These are phyloP conservation scores for Borealophlyctis nickersoniae DNA, from an alignment of 192 early-diverging fungal species.

Conservation along the genomic window DNA sequence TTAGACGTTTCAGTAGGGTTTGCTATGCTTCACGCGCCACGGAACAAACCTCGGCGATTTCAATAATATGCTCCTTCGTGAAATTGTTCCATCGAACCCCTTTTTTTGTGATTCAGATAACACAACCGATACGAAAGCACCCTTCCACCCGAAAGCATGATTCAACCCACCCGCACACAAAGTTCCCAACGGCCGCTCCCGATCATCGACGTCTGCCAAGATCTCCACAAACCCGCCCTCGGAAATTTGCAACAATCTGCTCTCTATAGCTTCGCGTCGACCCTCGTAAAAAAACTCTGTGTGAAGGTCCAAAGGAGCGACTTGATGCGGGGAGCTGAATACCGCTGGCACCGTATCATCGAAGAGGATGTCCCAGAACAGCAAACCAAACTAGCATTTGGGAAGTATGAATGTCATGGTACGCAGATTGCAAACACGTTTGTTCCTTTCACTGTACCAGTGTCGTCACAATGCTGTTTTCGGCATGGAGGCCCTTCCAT, in stretches of 20 bases:
- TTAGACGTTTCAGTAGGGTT: too few relatives aligned
- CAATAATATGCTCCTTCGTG: slow-evolving; percentile 23
- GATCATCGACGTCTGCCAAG: slow-evolving; percentile 4
- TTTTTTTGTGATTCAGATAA: not conserved
- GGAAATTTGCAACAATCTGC: slow-evolving; percentile 19
- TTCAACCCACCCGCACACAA: slow-evolving; percentile 9
- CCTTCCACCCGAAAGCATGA: too few relatives aligned
- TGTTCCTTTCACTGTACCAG: slow-evolving; percentile 19
- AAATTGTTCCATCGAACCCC: slow-evolving; percentile 41
- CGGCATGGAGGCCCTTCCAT: slow-evolving; percentile 39
- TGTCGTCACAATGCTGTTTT: slow-evolving; percentile 38
- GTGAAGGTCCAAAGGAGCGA: slow-evolving; percentile 33
- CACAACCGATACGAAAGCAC: not conserved
- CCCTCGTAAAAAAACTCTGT: slow-evolving; percentile 42
- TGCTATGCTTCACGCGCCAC: too few relatives aligned
- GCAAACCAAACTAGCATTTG: not conserved
- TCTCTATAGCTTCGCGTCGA: slow-evolving; percentile 26
- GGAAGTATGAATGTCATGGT: not conserved
- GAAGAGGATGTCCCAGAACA: slow-evolving; percentile 38
- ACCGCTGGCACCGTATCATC: slow-evolving; percentile 35
- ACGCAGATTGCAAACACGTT: too few relatives aligned
- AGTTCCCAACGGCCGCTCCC: slow-evolving; percentile 12
- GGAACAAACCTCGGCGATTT: slow-evolving; percentile 25
- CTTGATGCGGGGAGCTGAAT: slow-evolving; percentile 39
- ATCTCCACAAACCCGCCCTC: slow-evolving; percentile 10